Evolutionary conservation across 225 moss, liverwort and hornwort genomes (phyloP), one percentile per base, ranked within the genome.

Genomic region (Rhytidiadelphus loreus): DNA sequence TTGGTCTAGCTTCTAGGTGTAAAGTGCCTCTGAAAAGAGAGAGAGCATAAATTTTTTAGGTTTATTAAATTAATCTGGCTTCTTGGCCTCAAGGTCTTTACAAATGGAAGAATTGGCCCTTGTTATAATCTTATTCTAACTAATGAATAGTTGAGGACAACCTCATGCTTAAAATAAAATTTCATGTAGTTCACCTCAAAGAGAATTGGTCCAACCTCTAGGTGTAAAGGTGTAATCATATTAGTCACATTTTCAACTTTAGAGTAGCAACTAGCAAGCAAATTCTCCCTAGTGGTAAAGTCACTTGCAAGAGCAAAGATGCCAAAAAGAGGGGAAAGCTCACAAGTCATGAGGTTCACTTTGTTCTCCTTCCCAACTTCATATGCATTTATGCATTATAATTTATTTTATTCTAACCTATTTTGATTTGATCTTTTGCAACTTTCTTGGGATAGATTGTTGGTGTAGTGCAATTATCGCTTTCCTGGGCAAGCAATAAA

Each of bases 381-480:
- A 41, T 25, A 41, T 41, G 15, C 26, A 70, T 41, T 41, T 1
- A 25, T 1, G 14, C 2, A 26, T 15, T 70, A 26, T 23, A 26
- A 25, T 41, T 70, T 3, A 13, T 8, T 70, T 41, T 41, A 28
- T 41, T 69, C 24, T 23, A 70, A 70, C 25, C 70, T 41, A 41
- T 41, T 70, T 70, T 70, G 41, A 25, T 41, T 15, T 26, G 3
- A 25, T 41, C 41, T 70, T 41, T 14, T 41, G 15, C 25, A 41
- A 41, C 2, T 25, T 70, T 1, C 3, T 70, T 70, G 8, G 14
- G 0, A 70, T 25, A 41, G 3, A 15, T 41, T 70, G 26, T 2
- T 70, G 1, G n/a, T 41, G 3, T 0, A 0, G 7, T 2, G 3
- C 8, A 25, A 41, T 8, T 25, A 1, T 25, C 2, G 4, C 0